phyloP scores from a whole-genome alignment of 257 asterid genomes.

The Solanum lycopersicoides region DNA sequence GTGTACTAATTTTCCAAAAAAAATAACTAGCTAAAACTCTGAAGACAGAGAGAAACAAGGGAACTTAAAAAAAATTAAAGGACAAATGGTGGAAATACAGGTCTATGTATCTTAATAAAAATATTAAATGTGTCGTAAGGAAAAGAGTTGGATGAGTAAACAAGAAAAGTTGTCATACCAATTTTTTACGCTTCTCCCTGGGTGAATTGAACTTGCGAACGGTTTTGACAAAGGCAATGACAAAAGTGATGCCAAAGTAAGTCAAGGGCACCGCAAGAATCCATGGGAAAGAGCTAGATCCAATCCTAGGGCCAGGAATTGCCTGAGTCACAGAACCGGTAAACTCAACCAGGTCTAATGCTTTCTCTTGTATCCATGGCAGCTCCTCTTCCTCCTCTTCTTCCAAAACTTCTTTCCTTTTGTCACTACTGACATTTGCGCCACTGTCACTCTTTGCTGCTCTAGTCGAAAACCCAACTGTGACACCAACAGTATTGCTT shows the following conservation, averaged over 20 bases:
- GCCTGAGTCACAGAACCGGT: constrained; percentile 95
- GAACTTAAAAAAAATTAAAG: background rate
- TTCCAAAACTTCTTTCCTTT: constrained; percentile 11
- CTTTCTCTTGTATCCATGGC: constrained; percentile 99
- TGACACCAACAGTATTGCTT: background rate
- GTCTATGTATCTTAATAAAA: background rate
- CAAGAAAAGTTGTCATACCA: constrained; percentile 26
- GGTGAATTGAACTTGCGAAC: constrained; percentile 75
- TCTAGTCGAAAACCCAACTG: background rate
- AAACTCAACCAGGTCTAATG: constrained; percentile 87
- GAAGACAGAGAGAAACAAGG: background rate
- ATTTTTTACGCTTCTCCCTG: constrained; percentile 56
- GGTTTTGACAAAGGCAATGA: constrained; percentile 72
- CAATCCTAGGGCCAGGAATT: constrained; percentile 94
- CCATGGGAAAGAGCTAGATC: constrained; percentile 85
- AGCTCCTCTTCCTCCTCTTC: constrained; percentile 72
- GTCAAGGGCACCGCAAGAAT: constrained; percentile 75
- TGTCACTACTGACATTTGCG: background rate
- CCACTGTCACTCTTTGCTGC: background rate
- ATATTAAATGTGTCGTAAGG: background rate
- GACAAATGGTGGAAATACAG: background rate
- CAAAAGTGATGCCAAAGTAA: constrained; percentile 74
- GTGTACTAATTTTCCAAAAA: background rate
- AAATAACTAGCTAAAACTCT: background rate
- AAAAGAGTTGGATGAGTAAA: background rate